Evolutionary conservation across 1,284 basidiomycete species (phyloP).

Genomic region (Naganishia sp.): DNA sequence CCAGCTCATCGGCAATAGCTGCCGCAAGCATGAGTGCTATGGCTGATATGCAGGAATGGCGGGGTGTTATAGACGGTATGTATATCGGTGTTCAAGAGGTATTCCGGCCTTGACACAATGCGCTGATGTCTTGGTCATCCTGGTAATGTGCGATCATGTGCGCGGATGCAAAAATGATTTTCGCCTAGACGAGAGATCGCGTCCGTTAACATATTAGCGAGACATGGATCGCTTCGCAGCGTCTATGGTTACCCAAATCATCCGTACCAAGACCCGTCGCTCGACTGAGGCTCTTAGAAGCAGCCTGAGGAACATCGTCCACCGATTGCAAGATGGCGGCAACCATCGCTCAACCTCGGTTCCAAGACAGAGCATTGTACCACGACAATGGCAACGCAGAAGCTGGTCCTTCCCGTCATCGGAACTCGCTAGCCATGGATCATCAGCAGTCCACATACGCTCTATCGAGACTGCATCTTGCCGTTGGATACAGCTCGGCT

Average conservation of each 20-base stretch:
- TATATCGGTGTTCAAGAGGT: too few relatives aligned
- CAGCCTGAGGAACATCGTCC: background rate
- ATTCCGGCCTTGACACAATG: too few relatives aligned
- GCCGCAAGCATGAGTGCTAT: slow-evolving; percentile 1
- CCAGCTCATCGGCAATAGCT: background rate
- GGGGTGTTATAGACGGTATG: too few relatives aligned
- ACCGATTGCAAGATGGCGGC: background rate
- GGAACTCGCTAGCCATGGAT: background rate
- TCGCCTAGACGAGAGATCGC: slow-evolving; percentile 1
- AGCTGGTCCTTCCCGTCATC: slow-evolving; percentile 16
- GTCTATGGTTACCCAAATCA: too few relatives aligned
- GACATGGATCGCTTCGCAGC: background rate
- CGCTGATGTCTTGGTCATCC: too few relatives aligned
- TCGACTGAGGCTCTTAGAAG: background rate
- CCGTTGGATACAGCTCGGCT: background rate
- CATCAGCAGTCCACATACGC: slow-evolving; percentile 7
- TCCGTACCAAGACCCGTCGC: background rate
- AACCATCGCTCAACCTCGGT: background rate
- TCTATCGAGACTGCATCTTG: background rate
- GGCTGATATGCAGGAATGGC: too few relatives aligned
- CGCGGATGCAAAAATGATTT: slow-evolving; percentile 18
- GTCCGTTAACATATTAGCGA: background rate
- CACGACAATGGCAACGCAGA: slow-evolving; percentile 2
- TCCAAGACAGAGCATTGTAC: background rate
- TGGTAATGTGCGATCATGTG: slow-evolving; percentile 12